These are phyloP conservation scores for Chrysoporthe puriensis DNA, from an alignment of 2,329 filamentous ascomycete species.

Conservation along the genomic window DNA sequence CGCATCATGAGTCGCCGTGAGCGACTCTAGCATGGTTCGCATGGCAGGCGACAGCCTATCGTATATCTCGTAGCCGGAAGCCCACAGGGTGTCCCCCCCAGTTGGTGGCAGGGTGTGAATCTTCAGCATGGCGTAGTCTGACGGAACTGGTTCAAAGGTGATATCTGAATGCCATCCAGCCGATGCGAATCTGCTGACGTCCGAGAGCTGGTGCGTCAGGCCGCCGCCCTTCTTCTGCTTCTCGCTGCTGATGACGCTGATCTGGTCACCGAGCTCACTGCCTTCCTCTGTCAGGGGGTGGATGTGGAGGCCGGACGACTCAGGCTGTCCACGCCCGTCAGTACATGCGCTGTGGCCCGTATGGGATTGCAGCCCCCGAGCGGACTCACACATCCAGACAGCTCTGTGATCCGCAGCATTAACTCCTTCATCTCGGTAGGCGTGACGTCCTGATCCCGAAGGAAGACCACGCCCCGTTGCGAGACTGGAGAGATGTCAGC, in stretches of 20 bases:
- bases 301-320: constrained; percentile 55
- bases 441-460: constrained; percentile 51
- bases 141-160: constrained; percentile 49
- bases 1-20: constrained; percentile 55
- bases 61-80: constrained; percentile 56
- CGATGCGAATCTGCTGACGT: constrained; percentile 50
- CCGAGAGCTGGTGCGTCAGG: constrained; percentile 54
- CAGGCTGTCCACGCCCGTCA: constrained; percentile 38
- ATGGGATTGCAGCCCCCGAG: neutral
- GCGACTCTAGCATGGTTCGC: constrained; percentile 49
- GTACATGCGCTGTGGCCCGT: neutral
- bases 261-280: constrained; percentile 57
- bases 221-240: constrained; percentile 59
- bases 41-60: constrained; percentile 55
- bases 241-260: constrained; percentile 59
- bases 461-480: constrained; percentile 53
- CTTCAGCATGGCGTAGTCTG: constrained; percentile 52
- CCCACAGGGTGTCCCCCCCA: constrained; percentile 54
- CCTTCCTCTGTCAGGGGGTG: constrained; percentile 58
- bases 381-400: constrained; percentile 45
- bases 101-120: constrained; percentile 47
- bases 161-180: constrained; percentile 41
- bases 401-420: constrained; percentile 46
- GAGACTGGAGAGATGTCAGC: constrained; percentile 41
- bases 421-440: constrained; percentile 50